Percentiles rank a stretch among this genome's conserved stretches.
Evolutionary conservation across 108 stramenopile genomes (phyloP).

Genomic region (Seminavis robusta): DNA sequence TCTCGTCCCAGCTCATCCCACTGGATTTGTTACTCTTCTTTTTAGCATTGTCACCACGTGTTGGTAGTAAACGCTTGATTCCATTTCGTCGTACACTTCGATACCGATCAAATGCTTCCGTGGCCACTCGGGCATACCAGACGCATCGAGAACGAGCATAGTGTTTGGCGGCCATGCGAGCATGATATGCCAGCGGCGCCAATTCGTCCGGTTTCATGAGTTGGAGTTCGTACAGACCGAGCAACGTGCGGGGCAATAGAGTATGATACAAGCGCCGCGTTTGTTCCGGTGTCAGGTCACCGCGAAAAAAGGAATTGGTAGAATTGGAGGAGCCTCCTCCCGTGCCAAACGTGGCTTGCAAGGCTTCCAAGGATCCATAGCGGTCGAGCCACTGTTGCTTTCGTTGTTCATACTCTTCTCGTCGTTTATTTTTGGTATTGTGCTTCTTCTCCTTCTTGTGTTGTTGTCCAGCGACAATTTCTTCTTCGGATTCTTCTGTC

Average conservation of each 20-base stretch:
- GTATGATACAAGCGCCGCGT: conserved; percentile 73
- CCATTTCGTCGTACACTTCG: conserved; percentile 79
- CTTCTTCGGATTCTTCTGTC: no score
- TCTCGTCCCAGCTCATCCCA: conserved; percentile 90
- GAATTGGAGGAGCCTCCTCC: no score
- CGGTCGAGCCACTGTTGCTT: conserved; percentile 67
- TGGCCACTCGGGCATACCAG: conserved; percentile 69
- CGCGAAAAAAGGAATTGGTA: conserved; percentile 75
- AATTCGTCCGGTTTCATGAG: conserved; percentile 62
- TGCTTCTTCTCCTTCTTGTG: background rate
- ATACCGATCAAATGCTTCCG: conserved; percentile 85
- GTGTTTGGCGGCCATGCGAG: conserved; percentile 87
- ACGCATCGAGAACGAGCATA: conserved; percentile 87
- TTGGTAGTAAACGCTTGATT: no score
- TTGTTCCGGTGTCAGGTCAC: conserved; percentile 63
- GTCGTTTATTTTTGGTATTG: background rate
- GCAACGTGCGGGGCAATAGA: conserved; percentile 65
- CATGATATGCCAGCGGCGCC: conserved; percentile 85
- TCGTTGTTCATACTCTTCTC: conserved; percentile 58
- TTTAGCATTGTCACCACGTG: no score
- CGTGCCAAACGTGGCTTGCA: conserved; percentile 63
- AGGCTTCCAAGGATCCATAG: conserved; percentile 63
- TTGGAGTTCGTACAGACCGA: conserved; percentile 45
- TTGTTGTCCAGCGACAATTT: no score
- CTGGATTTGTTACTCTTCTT: conserved; percentile 59